phyloP scores from a whole-genome alignment of 768 basidiomycete species.

The Paxillus ammoniavirescens region DNA sequence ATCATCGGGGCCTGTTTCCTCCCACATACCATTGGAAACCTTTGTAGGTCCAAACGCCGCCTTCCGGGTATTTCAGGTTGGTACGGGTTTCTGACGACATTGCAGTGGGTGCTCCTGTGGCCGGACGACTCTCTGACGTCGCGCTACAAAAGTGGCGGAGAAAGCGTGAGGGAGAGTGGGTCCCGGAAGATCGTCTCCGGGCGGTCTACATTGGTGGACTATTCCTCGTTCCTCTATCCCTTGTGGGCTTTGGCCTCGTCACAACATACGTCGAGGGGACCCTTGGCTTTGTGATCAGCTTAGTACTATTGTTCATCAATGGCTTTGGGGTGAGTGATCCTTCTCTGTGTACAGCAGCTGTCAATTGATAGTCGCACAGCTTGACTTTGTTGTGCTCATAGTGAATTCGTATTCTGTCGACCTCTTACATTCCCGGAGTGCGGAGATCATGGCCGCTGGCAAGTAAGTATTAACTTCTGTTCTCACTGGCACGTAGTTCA shows the following conservation, averaged over 20 bases:
- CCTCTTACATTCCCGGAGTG: constrained; percentile 54
- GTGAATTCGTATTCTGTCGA: constrained; percentile 53
- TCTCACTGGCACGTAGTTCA: too few relatives aligned
- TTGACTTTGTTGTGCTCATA: constrained; percentile 50
- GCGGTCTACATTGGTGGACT: constrained; percentile 43
- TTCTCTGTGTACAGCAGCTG: constrained; percentile 6
- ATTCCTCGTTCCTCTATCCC: constrained; percentile 47
- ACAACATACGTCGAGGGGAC: constrained; percentile 46
- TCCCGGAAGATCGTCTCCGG: constrained; percentile 61
- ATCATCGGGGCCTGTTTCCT: constrained; percentile 1
- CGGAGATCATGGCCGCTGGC: constrained; percentile 54
- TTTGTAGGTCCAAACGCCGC: neutral
- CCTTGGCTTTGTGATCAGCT: constrained; percentile 45
- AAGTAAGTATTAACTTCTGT: constrained; percentile 33
- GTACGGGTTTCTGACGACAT: neutral
- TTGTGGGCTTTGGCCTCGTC: constrained; percentile 44
- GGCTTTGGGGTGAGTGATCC: constrained; percentile 48
- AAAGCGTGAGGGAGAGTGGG: constrained; percentile 50
- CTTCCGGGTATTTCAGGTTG: too few relatives aligned
- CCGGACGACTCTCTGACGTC: constrained; percentile 54
- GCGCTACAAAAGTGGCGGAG: constrained; percentile 45
- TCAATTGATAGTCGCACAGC: constrained; percentile 26
- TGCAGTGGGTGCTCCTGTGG: constrained; percentile 55
- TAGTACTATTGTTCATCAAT: constrained; percentile 54
- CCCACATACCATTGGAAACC: neutral